Conservation (phyloP, 139 green algal genomes). For the Trebouxia sp. region DNA sequence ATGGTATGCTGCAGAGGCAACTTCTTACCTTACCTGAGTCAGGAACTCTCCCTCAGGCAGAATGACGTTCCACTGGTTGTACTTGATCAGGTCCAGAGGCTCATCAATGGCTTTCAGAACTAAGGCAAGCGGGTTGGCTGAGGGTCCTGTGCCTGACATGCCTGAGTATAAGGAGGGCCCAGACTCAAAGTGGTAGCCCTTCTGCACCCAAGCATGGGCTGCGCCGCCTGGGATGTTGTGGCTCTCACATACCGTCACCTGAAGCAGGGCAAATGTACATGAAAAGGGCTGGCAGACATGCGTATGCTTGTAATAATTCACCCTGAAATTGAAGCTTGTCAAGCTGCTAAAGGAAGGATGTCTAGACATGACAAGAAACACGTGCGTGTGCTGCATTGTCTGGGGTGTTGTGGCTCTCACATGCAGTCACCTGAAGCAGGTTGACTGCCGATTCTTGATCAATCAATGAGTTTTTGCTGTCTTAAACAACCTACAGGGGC, state of each 20-base stretch:
- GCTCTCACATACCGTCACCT: constrained; percentile 72
- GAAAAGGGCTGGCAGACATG: neutral
- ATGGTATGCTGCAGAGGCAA: neutral
- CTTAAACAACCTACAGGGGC: too few relatives aligned
- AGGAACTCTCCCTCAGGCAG: constrained; percentile 91
- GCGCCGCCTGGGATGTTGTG: constrained; percentile 85
- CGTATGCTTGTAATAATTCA: too few relatives aligned
- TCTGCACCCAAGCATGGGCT: constrained; percentile 75
- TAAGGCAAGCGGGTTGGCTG: constrained; percentile 82
- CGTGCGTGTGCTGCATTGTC: constrained; percentile 89
- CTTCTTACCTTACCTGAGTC: constrained; percentile 48
- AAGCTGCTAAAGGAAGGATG: too few relatives aligned
- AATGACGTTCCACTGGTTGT: constrained; percentile 95
- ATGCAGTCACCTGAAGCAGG: constrained; percentile 52
- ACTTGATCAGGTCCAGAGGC: constrained; percentile 78
- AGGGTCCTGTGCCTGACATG: constrained; percentile 48
- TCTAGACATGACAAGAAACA: too few relatives aligned
- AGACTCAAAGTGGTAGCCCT: constrained; percentile 90
- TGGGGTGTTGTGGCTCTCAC: constrained; percentile 79
- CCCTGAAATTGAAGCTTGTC: too few relatives aligned
- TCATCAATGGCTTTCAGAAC: constrained; percentile 83
- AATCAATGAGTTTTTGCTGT: too few relatives aligned
- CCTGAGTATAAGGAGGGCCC: constrained; percentile 83
- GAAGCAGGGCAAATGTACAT: neutral
- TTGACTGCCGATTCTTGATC: too few relatives aligned